Evolutionary conservation across 805 yeast genomes (phyloP).

Genomic region (Saturnispora serradocipensis): DNA sequence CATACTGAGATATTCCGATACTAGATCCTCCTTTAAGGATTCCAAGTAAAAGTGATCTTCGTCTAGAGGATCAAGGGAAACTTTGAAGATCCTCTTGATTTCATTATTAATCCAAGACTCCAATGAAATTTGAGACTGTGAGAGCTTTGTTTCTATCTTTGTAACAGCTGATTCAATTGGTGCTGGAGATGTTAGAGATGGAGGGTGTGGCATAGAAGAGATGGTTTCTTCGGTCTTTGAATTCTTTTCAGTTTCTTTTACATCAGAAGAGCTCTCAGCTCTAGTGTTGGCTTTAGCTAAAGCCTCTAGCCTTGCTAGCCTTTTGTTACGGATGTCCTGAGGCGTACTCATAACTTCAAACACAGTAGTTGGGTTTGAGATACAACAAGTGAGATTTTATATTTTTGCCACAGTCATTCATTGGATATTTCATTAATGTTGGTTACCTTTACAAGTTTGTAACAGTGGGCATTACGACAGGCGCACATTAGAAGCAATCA

Average conservation of each 20-base stretch:
- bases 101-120: slow-evolving; percentile 35
- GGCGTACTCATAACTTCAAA: slow-evolving; percentile 12
- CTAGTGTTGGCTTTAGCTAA: not conserved
- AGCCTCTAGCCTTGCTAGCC: slow-evolving; percentile 41
- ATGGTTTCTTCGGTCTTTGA: not conserved
- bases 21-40: slow-evolving; percentile 20
- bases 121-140: slow-evolving; percentile 10
- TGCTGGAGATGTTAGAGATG: not conserved
- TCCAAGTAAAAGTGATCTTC: slow-evolving; percentile 16
- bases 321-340: slow-evolving; percentile 30
- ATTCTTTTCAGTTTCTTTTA: not conserved
- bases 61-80: slow-evolving; percentile 24
- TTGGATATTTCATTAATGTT: not conserved
- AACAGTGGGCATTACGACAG: too few species aligned
- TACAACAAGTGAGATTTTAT: not conserved
- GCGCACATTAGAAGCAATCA: not conserved
- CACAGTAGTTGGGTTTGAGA: too few species aligned
- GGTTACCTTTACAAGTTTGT: not conserved
- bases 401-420: not conserved
- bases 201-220: not conserved
- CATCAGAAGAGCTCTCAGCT: not conserved
- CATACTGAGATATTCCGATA: slow-evolving; percentile 16
- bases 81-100: slow-evolving; percentile 31
- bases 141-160: not conserved
- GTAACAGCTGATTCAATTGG: not conserved